phyloP scores from a whole-genome alignment of 2,329 filamentous ascomycete genomes.

The Thielaviopsis ethacetica region DNA sequence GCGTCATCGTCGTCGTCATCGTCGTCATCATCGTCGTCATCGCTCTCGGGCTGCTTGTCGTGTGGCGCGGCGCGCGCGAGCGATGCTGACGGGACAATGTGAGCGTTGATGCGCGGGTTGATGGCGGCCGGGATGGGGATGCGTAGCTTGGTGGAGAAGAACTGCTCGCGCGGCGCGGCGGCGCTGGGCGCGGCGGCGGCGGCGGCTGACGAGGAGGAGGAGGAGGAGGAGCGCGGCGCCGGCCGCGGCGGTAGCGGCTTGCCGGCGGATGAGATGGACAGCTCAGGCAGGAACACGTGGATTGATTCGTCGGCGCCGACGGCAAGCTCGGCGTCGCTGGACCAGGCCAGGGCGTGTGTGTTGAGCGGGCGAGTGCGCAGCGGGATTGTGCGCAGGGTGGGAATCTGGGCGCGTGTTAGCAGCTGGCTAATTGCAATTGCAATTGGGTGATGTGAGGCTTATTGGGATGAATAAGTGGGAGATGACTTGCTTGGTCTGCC shows the following conservation, averaged over 20 bases:
- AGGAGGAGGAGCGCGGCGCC: no score
- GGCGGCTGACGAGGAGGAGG: conserved; percentile 1
- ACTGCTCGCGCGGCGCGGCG: conserved; percentile 15
- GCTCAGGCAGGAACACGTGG: conserved; percentile 34
- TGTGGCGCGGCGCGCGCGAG: not conserved
- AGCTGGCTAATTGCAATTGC: not conserved
- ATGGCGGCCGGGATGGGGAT: conserved; percentile 12
- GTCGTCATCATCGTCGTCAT: conserved; percentile 10
- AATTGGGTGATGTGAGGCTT: no score
- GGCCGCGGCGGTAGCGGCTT: conserved; percentile 4
- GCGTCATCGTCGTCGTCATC: conserved; percentile 15
- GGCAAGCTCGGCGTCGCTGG: conserved; percentile 40
- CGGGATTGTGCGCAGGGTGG: conserved; percentile 30
- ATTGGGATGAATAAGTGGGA: not conserved
- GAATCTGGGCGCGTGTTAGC: conserved; percentile 19
- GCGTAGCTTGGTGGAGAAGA: conserved; percentile 12
- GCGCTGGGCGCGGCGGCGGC: conserved; percentile 13
- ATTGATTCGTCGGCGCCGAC: conserved; percentile 40
- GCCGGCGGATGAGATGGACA: conserved; percentile 15
- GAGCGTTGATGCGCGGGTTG: conserved; percentile 9
- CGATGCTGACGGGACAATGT: not conserved
- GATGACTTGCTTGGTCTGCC: conserved; percentile 6
- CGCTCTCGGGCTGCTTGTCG: not conserved
- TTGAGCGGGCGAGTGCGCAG: conserved; percentile 28
- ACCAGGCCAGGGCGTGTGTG: conserved; percentile 31